Conservation (phyloP, 257 asterid species). For the Penstemon barbatus region DNA sequence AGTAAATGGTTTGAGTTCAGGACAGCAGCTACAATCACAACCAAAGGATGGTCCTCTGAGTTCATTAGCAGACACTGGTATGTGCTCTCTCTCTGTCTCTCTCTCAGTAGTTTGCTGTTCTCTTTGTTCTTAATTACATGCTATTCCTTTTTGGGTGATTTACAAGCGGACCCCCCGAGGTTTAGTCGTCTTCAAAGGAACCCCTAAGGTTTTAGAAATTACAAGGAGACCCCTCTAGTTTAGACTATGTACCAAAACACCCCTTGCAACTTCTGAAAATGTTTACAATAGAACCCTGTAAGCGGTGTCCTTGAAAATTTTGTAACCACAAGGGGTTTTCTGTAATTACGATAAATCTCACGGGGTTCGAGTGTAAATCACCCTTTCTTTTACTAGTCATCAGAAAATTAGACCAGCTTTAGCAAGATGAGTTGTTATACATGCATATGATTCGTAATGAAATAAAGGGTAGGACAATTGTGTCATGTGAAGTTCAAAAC, state of each 20-base stretch:
- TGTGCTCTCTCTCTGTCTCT: constrained; percentile 6
- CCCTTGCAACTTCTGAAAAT: no score
- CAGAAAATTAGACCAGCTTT: neutral
- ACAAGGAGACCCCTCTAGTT: no score
- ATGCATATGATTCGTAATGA: constrained; percentile 14
- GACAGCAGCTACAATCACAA: constrained; percentile 52
- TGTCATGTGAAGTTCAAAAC: neutral
- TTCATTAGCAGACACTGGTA: constrained; percentile 69
- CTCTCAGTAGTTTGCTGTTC: neutral
- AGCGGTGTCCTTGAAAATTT: no score
- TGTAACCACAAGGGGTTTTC: no score
- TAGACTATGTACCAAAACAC: no score
- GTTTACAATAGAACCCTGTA: no score
- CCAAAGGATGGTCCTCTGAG: constrained; percentile 50
- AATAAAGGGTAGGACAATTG: neutral
- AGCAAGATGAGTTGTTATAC: constrained; percentile 7
- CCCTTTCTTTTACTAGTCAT: neutral
- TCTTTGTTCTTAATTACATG: neutral
- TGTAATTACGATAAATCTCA: no score
- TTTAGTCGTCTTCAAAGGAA: no score
- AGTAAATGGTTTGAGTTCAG: constrained; percentile 45
- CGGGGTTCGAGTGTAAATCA: no score
- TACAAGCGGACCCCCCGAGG: no score
- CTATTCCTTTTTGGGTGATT: neutral
- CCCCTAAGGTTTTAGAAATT: no score